Evolutionary conservation across 768 basidiomycete genomes (phyloP), one percentile per base, ranked within the genome.

Genomic region (Kwoniella heveanensis): DNA sequence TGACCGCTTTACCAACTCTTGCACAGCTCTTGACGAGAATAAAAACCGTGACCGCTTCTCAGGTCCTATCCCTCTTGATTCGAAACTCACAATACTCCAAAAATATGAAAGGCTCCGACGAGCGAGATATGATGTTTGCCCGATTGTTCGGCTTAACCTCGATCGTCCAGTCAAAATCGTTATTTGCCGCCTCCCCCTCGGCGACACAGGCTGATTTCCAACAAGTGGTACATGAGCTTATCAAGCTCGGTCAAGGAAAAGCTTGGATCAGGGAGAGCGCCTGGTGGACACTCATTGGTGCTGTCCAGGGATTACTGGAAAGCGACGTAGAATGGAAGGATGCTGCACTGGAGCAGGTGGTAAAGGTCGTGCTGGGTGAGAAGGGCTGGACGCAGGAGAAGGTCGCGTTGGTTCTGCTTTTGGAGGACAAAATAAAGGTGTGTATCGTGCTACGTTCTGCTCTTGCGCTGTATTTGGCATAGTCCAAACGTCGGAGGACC

Each of bases 51-150:
- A 87, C 90, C 15, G 88, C 89, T 73, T 75, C 85, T 0, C 90
- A 92, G 70, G 87, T 96, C 47, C 73, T 92, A 19, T 83, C 85
- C n/a, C 83, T 96, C 37, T 82, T 96, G 46, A 74, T 88, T 44
- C 87, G 90, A 57, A 83, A 85, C 61, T 88, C 90, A 17, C 87
- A 89, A 77, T 82, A 84, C 3, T 85, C 87, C 66, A 86, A 87
- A 36, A 89, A 88, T 15, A 88, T 90, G 86, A 88, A 87, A 46
- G 89, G 92, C 2, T 89, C 92, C 75, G 95, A 98, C 80, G 90
- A 93, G 80, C 87, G 95, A 62, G 95, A 99, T 79, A 81, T 90
- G 53, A 84, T 92, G 54, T 97, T 99, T 76, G 93, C 92, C 10
- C 87, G 91, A 26, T 83, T 99, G 12, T 96, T 98, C 77, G 95